A percentile compares a stretch with the other conserved stretches of the same genome.
Evolutionary conservation across 2,329 filamentous ascomycete species (phyloP).

Genomic region (Hypomyces rosellus): DNA sequence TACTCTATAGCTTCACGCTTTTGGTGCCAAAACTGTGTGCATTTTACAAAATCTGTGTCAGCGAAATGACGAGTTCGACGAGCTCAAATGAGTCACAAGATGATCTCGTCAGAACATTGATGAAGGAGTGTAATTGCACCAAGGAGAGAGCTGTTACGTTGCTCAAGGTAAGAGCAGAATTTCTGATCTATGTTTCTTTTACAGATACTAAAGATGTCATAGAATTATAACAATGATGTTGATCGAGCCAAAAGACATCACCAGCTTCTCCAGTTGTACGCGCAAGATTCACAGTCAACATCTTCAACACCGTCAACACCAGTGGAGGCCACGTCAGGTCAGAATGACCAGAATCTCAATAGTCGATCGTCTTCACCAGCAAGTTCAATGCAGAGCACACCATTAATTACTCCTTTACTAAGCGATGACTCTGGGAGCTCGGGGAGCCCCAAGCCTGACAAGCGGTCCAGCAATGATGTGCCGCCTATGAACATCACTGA

Average conservation of each 20-base stretch:
- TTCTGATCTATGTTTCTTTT: too few species aligned
- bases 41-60: background rate
- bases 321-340: background rate
- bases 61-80: background rate
- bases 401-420: background rate
- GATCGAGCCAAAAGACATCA: constrained; percentile 3
- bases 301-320: background rate
- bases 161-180: background rate
- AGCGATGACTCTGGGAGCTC: background rate
- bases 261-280: background rate
- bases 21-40: background rate
- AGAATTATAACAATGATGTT: constrained; percentile 4
- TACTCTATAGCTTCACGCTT: too few species aligned
- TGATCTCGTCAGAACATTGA: background rate
- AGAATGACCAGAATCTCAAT: background rate
- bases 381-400: background rate
- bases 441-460: background rate
- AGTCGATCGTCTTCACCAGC: background rate
- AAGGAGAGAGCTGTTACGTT: constrained; percentile 1
- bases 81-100: background rate
- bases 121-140: constrained; percentile 2
- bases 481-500: background rate
- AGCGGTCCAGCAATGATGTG: background rate
- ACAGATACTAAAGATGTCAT: background rate
- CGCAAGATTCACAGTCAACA: background rate